These are phyloP conservation scores for Eucalyptus caleyi DNA, from an alignment of 345 rosid genomes.

Conservation along the genomic window DNA sequence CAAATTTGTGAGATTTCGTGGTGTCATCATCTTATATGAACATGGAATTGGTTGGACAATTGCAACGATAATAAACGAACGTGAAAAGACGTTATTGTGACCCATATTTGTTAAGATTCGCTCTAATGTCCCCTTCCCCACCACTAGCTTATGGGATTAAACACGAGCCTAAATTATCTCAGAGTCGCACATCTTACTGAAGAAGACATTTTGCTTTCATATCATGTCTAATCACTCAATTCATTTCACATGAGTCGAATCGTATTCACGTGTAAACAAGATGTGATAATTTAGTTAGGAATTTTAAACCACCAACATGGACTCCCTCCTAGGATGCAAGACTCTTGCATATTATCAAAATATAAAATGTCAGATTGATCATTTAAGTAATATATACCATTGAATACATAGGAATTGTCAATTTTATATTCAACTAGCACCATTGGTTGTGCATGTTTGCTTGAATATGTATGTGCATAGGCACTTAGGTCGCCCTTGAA, in stretches of 20 bases:
- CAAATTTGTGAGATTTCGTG: rapidly evolving
- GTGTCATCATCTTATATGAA: background rate
- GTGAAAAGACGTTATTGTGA: rapidly evolving
- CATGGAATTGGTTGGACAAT: background rate
- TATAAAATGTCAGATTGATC: background rate
- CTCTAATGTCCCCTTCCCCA: background rate
- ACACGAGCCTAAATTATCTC: rapidly evolving
- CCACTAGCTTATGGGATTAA: background rate
- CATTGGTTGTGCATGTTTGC: background rate
- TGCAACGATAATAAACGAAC: background rate
- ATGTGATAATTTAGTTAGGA: background rate
- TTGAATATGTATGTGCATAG: background rate
- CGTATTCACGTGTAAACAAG: background rate
- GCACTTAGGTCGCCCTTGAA: background rate
- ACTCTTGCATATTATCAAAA: background rate
- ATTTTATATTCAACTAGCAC: background rate
- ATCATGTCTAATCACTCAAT: background rate
- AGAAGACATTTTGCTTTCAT: rapidly evolving
- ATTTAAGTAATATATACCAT: background rate
- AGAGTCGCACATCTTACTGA: rapidly evolving
- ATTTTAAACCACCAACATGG: background rate
- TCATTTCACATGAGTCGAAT: background rate
- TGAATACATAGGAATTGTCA: background rate
- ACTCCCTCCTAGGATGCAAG: rapidly evolving
- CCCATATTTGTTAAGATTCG: background rate